Evolutionary conservation across 164 flowering plant species (phyloP), one percentile per base, ranked within the genome.

Genomic region (Aristolochia californica): DNA sequence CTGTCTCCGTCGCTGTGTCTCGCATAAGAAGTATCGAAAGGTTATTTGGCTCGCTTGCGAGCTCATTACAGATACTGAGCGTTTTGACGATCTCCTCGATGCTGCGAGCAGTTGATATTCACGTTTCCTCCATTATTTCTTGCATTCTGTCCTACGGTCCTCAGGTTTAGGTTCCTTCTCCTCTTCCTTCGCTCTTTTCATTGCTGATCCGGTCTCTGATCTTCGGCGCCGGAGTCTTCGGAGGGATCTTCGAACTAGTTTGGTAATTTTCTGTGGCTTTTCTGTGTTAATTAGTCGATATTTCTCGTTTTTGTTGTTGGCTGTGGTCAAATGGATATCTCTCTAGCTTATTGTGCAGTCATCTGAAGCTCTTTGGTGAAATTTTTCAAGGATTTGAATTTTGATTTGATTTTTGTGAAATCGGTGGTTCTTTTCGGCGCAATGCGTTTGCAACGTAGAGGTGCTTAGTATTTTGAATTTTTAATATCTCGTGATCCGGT

Each of bases 321-420:
- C 40, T 34, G 30, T 9, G 7, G 40, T 34, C 11, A 7, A 34
- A 34, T 34, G 10, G 4, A 17, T 20, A 47, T 17, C 18, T 47
- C 5, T 17, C 15, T 47, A 47, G 18, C 18, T 47, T 47, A 17
- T 50, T 38, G 44, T 11, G n/a, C 12, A 5, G 45, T 53, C 47
- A 58, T 58, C 45, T 60, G 10, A 25, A 50, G 17, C 15, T 38
- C 18, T 43, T 43, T n/a, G 22, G 7, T 12, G 15, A 21, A 40
- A 22, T 62, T 54, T 53, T 45, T 22, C 21, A 64, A 48, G 49
- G 51, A 56, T 47, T 64, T 38, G 22, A 24, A 27, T 48, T 20
- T 47, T 63, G 8, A 13, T 38, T 34, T 5, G 15, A 0, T 27
- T 16, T 49, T 26, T 2, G 15, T 47, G 50, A 20, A 20, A 47